Evolutionary conservation across 2,329 filamentous ascomycete genomes (phyloP), one percentile per base, ranked within the genome.

Genomic region (Scortechinia acanthostroma): DNA sequence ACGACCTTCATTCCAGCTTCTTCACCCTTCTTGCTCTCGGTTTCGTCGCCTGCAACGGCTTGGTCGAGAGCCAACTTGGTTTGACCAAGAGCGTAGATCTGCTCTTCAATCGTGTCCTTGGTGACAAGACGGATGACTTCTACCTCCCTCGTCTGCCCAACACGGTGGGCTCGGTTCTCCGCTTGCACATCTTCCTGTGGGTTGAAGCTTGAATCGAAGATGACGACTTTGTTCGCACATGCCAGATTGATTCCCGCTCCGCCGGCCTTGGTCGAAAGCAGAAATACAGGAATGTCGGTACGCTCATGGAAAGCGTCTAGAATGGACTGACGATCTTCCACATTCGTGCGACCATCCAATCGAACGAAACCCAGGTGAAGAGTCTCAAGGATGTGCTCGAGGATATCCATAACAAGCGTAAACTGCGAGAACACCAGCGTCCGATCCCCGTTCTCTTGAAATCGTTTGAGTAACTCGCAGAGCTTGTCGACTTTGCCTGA

Each of bases 161-260:
- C 82, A 30, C 84, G 76, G 61, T 88, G 84, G 1, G 84, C 84
- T 43, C 84, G 74, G 52, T 88, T 87, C 64, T 87, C 83, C 0
- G 84, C 84, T 57, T 88, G 84, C 4, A 86, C 72, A 55, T 88
- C 84, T 52, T 88, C 83, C 55, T 88, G 84, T 0, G 84, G 84
- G 52, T 88, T 88, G 64, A 87, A 88, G 35, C 72, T 76, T 15
- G 73, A 76, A 57, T 88, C 84, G 54, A 88, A 86, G 53, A 88
- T 86, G 55, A 88, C 74, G 50, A 88, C 83, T 54, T 86, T 86
- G 60, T 87, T 87, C 2, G 84, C 84, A 50, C 76, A 83, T 13
- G 83, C 83, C 37, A 88, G 62, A 56, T 88, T 88, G 63, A 88
- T 86, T n/a, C 84, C 84, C 2, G 83, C 81, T 4, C 84, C 84